Evolutionary conservation across 2,329 filamentous ascomycete genomes (phyloP), one percentile per base, ranked within the genome.

Genomic region (Epichloe brachyelytri): DNA sequence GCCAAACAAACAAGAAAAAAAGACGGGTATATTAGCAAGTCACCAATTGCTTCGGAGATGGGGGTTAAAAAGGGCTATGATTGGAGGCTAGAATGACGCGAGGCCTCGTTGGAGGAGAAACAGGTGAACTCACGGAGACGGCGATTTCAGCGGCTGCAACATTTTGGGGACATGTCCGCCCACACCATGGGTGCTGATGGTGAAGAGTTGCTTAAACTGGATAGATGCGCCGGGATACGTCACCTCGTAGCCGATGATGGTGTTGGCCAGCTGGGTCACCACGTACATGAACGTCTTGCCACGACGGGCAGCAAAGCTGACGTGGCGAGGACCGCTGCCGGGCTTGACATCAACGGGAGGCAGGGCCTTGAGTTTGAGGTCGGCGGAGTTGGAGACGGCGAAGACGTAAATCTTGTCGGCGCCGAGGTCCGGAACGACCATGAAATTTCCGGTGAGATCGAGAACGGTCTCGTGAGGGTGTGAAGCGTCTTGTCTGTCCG

Each of bases 371-470:
- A 78, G 66, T 34, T 73, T 70, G 6, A 66, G 60, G 44, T 72
- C 71, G 56, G 78, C 65, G 8, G 47, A 22, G 6, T 34, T 47
- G 47, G 51, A 51, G 58, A 83, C 71, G 50, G 67, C 60, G 62
- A 78, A 86, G 51, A 69, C 65, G 55, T 77, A 79, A 46, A 86
- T 64, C 6, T 79, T 59, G 58, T 87, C 84, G 51, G 76, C 72
- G 40, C 83, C 80, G 5, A 89, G 71, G 57, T 87, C 84, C 1
- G 83, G 82, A 8, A 80, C 74, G 8, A 86, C 59, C 30, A 86
- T 58, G 63, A 77, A 87, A n/a, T 70, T 59, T 5, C 75, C 77
- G 2, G 78, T 83, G 6, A 83, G 83, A 61, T 87, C 83, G 36
- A 83, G 61, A 48, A 84, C 62, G n/a, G 77, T 74, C 60, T 83